A percentile compares a stretch with the other conserved stretches of the same genome.
phyloP scores from a whole-genome alignment of 1,284 basidiomycete genomes.

The Boletus semigastroideus region DNA sequence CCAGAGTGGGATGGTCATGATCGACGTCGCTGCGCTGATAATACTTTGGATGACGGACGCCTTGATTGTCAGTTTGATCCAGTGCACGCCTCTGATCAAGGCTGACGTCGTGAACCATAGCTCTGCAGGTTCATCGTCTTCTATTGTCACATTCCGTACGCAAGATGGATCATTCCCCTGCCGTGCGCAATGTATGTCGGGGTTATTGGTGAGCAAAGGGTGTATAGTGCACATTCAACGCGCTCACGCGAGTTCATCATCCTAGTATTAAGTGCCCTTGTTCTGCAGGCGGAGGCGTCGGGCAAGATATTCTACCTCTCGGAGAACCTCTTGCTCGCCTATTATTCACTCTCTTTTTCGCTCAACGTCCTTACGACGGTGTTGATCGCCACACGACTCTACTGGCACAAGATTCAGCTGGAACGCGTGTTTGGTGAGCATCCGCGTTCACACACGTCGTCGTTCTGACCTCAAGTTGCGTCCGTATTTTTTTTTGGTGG shows the following conservation, averaged over 20 bases:
- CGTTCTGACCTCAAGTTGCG: background rate
- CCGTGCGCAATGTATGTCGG: constrained; percentile 26
- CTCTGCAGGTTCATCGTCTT: constrained; percentile 28
- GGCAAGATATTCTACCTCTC: constrained; percentile 24
- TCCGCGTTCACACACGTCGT: background rate
- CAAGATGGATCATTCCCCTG: constrained; percentile 29
- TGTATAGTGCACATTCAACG: background rate
- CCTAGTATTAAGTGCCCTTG: constrained; percentile 20
- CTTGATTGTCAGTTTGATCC: constrained; percentile 23
- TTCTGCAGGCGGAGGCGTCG: constrained; percentile 22
- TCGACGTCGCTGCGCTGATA: constrained; percentile 20
- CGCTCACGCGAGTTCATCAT: background rate
- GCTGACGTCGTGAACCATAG: constrained; percentile 15
- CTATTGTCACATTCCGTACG: constrained; percentile 23
- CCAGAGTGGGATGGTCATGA: constrained; percentile 28
- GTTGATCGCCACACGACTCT: constrained; percentile 37
- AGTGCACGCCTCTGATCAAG: background rate
- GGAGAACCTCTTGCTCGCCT: constrained; percentile 26
- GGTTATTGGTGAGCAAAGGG: constrained; percentile 22
- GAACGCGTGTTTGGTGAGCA: constrained; percentile 31
- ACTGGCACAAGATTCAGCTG: constrained; percentile 31
- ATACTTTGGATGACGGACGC: constrained; percentile 36
- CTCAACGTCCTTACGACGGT: constrained; percentile 40
- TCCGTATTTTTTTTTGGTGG: background rate
- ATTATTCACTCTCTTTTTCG: constrained; percentile 36